A percentile compares a stretch with the other conserved stretches of the same genome.
These are phyloP conservation scores for Lactuca sativa DNA, from an alignment of 129 eudicot species.

Conservation along the genomic window DNA sequence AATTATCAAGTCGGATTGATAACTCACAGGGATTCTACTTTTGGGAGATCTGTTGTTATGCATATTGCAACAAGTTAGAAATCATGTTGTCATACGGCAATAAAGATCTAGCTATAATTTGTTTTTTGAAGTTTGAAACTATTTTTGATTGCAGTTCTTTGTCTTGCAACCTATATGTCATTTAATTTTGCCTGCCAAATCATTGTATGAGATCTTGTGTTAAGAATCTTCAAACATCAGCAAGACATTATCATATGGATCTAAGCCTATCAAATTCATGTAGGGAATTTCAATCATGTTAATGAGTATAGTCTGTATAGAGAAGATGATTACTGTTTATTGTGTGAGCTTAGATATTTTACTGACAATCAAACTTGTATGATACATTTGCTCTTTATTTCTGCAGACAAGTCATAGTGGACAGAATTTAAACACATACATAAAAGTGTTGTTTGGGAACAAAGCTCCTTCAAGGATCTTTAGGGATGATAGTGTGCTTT, in stretches of 20 bases:
- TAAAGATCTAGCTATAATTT: background rate
- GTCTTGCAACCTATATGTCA: background rate
- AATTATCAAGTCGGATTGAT: background rate
- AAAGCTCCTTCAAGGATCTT: conserved; percentile 23
- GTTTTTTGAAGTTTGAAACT: background rate
- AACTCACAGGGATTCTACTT: background rate
- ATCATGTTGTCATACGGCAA: conserved; percentile 5
- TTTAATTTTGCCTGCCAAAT: background rate
- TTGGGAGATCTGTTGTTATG: too few species aligned
- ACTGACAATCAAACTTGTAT: background rate
- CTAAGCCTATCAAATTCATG: background rate
- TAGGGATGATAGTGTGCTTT: conserved; percentile 64
- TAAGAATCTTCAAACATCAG: background rate
- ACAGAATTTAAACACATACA: background rate
- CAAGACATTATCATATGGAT: background rate
- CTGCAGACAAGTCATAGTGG: conserved; percentile 26
- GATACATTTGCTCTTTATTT: conserved; percentile 19
- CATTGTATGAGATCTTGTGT: background rate
- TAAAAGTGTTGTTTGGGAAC: background rate
- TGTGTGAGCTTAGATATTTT: background rate
- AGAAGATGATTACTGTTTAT: too few species aligned
- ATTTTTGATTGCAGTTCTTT: background rate
- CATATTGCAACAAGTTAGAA: background rate
- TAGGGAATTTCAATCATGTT: conserved; percentile 6
- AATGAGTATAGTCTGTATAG: background rate